phyloP scores from a whole-genome alignment of 306 rosid species.

The Geum urbanum region DNA sequence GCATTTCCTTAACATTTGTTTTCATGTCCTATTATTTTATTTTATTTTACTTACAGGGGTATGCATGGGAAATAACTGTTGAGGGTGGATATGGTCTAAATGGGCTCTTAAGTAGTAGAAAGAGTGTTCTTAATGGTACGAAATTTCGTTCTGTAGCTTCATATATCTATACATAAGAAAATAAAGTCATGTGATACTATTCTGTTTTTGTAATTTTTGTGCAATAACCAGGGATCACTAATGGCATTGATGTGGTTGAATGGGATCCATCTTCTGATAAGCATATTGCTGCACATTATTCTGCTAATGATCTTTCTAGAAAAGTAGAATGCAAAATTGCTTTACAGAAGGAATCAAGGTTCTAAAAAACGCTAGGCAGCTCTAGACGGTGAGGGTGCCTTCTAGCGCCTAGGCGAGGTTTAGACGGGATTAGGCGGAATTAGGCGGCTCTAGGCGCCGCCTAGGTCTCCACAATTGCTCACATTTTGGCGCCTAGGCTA shows the following conservation, averaged over 20 bases:
- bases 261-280: constrained; percentile 79
- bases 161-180: constrained; percentile 8
- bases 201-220: constrained; percentile 5
- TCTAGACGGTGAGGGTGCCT: no score
- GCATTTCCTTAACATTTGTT: no score
- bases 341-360: constrained; percentile 61
- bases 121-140: constrained; percentile 61
- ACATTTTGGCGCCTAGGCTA: no score
- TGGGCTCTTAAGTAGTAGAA: constrained; percentile 55
- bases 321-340: constrained; percentile 73
- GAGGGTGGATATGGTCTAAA: constrained; percentile 82
- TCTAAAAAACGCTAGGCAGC: no score
- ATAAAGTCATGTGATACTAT: neutral
- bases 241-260: constrained; percentile 73
- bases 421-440: no score
- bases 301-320: constrained; percentile 64
- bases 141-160: constrained; percentile 10
- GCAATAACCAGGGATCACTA: constrained; percentile 60
- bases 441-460: no score
- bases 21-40: constrained; percentile 14
- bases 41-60: constrained; percentile 52
- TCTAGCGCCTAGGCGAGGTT: no score
- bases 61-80: constrained; percentile 77
- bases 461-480: no score
- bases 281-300: constrained; percentile 54